Conservation (phyloP, 1,284 basidiomycete genomes). For the Grifola frondosa region DNA sequence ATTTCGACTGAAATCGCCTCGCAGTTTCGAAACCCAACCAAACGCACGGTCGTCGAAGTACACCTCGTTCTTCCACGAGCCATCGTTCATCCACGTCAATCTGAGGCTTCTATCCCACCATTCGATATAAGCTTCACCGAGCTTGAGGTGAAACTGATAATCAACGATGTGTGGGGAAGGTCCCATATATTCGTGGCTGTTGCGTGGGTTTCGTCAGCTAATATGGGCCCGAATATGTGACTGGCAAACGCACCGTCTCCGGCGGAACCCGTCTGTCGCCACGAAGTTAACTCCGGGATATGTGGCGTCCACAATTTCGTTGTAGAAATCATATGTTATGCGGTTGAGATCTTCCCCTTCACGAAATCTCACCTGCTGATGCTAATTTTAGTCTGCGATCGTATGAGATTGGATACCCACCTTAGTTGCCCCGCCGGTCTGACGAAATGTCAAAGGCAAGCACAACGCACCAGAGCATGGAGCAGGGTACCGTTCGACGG, state of each 20-base stretch:
- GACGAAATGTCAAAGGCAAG: slow-evolving; percentile 1
- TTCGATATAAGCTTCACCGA: slow-evolving; percentile 8
- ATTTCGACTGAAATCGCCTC: slow-evolving; percentile 7
- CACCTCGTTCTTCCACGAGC: slow-evolving; percentile 8
- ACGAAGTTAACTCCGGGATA: slow-evolving; percentile 8
- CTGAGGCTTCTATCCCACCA: slow-evolving; percentile 11
- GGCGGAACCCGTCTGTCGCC: not conserved
- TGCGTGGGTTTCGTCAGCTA: not conserved
- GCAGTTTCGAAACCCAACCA: slow-evolving; percentile 12
- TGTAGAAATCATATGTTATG: slow-evolving; percentile 7
- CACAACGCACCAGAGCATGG: slow-evolving; percentile 6
- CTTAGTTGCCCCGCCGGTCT: not conserved
- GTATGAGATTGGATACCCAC: not conserved
- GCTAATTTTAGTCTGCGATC: not conserved
- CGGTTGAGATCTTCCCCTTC: slow-evolving; percentile 9
- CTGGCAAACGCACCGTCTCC: slow-evolving; percentile 4
- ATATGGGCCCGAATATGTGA: not conserved
- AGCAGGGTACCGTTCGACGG: slow-evolving; percentile 2
- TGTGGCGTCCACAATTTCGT: not conserved
- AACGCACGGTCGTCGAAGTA: slow-evolving; percentile 10
- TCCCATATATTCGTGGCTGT: slow-evolving; percentile 10
- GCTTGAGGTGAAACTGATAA: slow-evolving; percentile 5
- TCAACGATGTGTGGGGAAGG: slow-evolving; percentile 9
- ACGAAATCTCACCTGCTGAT: slow-evolving; percentile 4
- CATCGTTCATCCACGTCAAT: slow-evolving; percentile 5